Percentiles rank a stretch among this genome's conserved stretches.
Conservation (phyloP, 2,329 filamentous ascomycete genomes). For the Zelopaecilomyces penicillatus region DNA sequence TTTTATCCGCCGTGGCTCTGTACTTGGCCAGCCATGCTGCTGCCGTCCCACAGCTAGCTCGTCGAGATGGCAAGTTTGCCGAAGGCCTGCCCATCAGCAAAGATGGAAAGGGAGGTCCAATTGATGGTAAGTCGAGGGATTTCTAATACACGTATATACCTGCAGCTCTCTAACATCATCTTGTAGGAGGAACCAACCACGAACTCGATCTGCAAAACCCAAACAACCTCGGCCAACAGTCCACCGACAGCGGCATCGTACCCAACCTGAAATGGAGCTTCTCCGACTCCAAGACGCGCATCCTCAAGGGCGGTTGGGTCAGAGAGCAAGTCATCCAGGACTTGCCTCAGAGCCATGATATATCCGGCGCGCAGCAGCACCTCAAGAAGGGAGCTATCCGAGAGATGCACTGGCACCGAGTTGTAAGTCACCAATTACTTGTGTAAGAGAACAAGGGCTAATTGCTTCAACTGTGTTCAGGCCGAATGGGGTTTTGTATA, state of each 20-base stretch:
- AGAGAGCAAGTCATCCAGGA: slow-evolving; percentile 60
- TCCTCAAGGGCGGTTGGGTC: slow-evolving; percentile 57
- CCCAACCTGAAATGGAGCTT: slow-evolving; percentile 64
- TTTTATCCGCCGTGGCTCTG: slow-evolving; percentile 6
- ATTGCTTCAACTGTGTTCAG: background rate
- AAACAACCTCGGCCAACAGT: slow-evolving; percentile 51
- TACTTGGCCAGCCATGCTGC: slow-evolving; percentile 8
- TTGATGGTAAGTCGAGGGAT: slow-evolving; percentile 39
- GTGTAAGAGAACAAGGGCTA: background rate
- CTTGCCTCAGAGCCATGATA: slow-evolving; percentile 55
- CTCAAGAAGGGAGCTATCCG: slow-evolving; percentile 56
- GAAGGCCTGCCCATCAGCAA: slow-evolving; percentile 49
- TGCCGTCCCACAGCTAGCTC: slow-evolving; percentile 13
- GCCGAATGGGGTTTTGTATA: slow-evolving; percentile 57
- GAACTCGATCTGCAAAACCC: slow-evolving; percentile 55
- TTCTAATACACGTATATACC: background rate
- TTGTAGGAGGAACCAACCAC: slow-evolving; percentile 56
- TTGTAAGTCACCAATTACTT: slow-evolving; percentile 34
- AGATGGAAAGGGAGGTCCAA: slow-evolving; percentile 48
- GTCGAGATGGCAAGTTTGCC: slow-evolving; percentile 28
- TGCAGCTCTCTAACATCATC: background rate
- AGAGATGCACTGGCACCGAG: slow-evolving; percentile 59
- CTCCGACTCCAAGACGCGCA: slow-evolving; percentile 55
- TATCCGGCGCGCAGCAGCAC: slow-evolving; percentile 61
- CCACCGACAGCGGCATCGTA: slow-evolving; percentile 55